Base-by-base conservation (phyloP, 257 asterid genomes). In the Petunia axillaris region DNA sequence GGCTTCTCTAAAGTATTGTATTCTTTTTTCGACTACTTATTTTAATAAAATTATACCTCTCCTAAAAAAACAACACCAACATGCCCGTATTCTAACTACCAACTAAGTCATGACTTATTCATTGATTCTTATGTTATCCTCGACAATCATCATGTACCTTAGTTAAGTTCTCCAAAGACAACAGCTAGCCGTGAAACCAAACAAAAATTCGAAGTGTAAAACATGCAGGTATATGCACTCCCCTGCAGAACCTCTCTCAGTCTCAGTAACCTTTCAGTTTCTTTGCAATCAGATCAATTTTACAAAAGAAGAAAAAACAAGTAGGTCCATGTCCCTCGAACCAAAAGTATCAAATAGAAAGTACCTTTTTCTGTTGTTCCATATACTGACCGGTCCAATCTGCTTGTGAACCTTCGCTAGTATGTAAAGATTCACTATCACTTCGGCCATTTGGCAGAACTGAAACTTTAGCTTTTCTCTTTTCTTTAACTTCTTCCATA, bases 321-420 rank as follows among this genome's bases (percentile, higher is more conserved):
- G 25, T 25, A 25, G 25, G 25, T 25, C 25, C 25, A 25, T 25
- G 25, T 25, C 25, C 25, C 25, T 11, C 43, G 4, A 71, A 71
- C 62, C 35, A 71, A 11, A 71, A 71, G 44, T 50, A 48, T 35
- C 44, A 79, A 50, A 36, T 63, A 44, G 66, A 52, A 84, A 50
- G 53, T 84, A 95, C 99, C 99, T 93, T 97, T 86, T 95, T 97
- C 85, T 93, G 98, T 64, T 87, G 97, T 86, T 92, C 94, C 97
- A 95, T 86, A 83, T 95, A 95, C 81, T 85, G 97, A 75, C 92
- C 97, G 81, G 93, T 93, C 99, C 98, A 95, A 81, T 91, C 96
- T 60, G 97, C 97, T 88, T 95, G 99, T 77, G 97, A 84, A 53
- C 75, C 91, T 82, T 89, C 93, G 78, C 78, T 79, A 44, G 96